Base-by-base conservation (phyloP, 257 asterid genomes). In the Solanum medicagineum region DNA sequence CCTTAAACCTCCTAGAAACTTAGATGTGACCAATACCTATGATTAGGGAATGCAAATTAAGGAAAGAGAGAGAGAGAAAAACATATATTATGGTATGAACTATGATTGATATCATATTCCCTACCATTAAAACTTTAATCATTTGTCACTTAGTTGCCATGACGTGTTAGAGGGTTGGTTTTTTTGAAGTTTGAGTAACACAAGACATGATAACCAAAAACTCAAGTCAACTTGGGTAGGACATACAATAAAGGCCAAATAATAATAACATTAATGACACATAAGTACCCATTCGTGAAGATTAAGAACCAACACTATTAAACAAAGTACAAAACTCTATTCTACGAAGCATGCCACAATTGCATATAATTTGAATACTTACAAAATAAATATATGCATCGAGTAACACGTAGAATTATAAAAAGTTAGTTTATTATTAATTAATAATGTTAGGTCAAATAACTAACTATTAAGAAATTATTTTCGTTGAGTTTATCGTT, bases 161-260 rank as follows among this genome's bases (percentile, higher is more conserved):
- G 83, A 51, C 63, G 63, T 77, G 83, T 42, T 66, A 13, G 56
- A 73, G 36, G 36, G 20, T 71, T 44, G 55, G 2, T 1, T 44
- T 45, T 45, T 44, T 8, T 2, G 24, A 77, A 77, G 11, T 51
- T 77, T 77, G 83, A 77, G 65, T 75, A 47, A 75, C 44, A 49
- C 36, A 77, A 66, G 62, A 77, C 83, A 77, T 77, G 63, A 77
- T 77, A 77, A 51, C 83, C 83, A 77, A 77, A 47, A 51, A 26
- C 83, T 77, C 24, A 77, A 51, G 83, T 77, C 83, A 77, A 77
- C 83, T 51, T 77, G 47, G 63, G 83, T 77, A 77, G 83, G 83
- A 53, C 63, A 53, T 75, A 51, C 8, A 9, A 22, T 1, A 77
- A 77, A 29, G 65, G 63, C 47, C 83, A 77, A 77, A 51, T 51